phyloP scores from a whole-genome alignment of 139 green algal species.

The Chlorella sp. region DNA sequence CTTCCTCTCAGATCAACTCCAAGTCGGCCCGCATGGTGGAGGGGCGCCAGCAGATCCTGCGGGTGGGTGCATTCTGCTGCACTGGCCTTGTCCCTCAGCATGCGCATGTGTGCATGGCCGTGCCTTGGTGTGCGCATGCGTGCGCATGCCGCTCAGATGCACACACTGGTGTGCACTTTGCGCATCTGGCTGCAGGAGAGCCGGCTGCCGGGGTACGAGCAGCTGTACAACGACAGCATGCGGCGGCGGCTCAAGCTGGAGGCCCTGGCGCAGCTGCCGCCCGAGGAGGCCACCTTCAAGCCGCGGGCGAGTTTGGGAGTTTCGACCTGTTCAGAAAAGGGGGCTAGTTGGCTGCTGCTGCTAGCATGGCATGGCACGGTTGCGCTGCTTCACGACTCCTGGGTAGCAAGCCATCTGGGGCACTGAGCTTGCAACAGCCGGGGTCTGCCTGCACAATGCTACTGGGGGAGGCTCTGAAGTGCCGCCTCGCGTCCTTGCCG shows the following conservation, averaged over 20 bases:
- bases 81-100: no score
- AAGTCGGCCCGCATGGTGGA: conserved; percentile 32
- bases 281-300: conserved; percentile 83
- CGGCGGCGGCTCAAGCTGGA: conserved; percentile 52
- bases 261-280: conserved; percentile 60
- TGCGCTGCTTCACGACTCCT: no score
- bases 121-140: background rate
- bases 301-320: conserved; percentile 33
- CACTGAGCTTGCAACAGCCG: no score
- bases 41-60: conserved; percentile 59
- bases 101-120: background rate
- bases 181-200: conserved; percentile 40
- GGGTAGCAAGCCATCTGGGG: no score
- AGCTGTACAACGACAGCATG: conserved; percentile 78
- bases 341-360: no score
- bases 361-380: no score
- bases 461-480: no score
- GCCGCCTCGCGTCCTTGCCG: background rate
- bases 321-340: no score
- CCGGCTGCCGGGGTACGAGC: conserved; percentile 53
- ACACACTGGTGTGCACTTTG: background rate
- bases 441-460: no score
- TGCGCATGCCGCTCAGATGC: no score
- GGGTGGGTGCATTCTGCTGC: conserved; percentile 13
- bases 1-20: background rate